Conservation (phyloP, 2,329 filamentous ascomycete genomes). For the Exophiala sideris region DNA sequence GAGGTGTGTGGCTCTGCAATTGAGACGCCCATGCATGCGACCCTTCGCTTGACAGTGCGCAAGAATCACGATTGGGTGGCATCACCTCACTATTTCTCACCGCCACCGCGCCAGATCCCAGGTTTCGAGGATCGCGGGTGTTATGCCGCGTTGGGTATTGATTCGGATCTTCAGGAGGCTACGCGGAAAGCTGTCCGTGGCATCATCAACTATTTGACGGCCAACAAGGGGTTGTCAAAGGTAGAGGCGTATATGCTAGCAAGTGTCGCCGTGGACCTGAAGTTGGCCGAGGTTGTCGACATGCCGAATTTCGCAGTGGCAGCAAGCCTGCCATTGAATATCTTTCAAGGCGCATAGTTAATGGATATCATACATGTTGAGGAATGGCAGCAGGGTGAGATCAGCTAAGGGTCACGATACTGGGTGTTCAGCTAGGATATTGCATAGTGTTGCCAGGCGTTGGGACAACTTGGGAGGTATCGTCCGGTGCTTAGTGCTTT, state of each 20-base stretch:
- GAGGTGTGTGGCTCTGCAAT: conserved; percentile 57
- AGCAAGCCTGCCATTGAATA: conserved; percentile 48
- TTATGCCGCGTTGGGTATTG: conserved; percentile 49
- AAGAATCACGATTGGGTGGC: conserved; percentile 47
- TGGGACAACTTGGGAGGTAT: too few species aligned
- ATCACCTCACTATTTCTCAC: conserved; percentile 49
- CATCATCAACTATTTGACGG: conserved; percentile 50
- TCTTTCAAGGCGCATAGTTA: conserved; percentile 36
- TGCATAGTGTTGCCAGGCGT: too few species aligned
- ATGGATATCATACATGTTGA: neutral
- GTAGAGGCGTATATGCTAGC: conserved; percentile 53
- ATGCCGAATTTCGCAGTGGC: conserved; percentile 52
- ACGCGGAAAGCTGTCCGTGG: conserved; percentile 48
- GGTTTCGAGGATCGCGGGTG: conserved; percentile 36
- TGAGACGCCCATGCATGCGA: conserved; percentile 52
- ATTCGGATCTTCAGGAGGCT: conserved; percentile 48
- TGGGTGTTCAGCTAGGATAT: too few species aligned
- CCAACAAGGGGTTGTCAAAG: conserved; percentile 45
- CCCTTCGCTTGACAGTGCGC: conserved; percentile 48
- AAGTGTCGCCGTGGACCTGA: conserved; percentile 50
- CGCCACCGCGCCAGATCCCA: conserved; percentile 23
- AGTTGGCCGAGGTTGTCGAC: conserved; percentile 53
- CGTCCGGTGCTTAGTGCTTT: too few species aligned
- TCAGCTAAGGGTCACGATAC: too few species aligned
- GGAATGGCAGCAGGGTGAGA: too few species aligned